Evolutionary conservation across 164 flowering plant species (phyloP), one percentile per base, ranked within the genome.

Genomic region (Vitis labrusca): DNA sequence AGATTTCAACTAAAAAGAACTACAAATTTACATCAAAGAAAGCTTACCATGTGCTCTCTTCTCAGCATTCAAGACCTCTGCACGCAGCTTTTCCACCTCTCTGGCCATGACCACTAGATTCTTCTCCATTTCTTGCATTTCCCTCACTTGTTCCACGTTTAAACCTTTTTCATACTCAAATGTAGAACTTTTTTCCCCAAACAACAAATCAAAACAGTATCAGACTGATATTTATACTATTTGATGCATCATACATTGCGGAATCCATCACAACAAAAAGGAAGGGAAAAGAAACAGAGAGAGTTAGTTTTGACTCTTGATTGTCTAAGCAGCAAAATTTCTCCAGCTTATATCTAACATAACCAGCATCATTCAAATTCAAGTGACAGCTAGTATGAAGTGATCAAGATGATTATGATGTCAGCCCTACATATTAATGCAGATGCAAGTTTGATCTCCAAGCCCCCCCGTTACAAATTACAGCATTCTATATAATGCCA

Each of bases 51-150:
- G 79, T 47, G 84, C 84, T 74, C 85, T 82, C 58, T 71, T 82
- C 82, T 89, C 96, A 5, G 84, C 88, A 76, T 82, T 82, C 67
- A 70, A 64, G 65, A 90, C 79, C 67, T 84, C 90, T 14, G 77
- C 78, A 2, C 84, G 92, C 63, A 93, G 65, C 62, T 67, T 86
- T 70, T 93, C 93, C 55, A 87, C 82, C 77, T 91, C 94, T 74
- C 84, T 79, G 19, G 86, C 89, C 92, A 91, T 80, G 5, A 74
- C 80, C 23, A 88, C 63, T 71, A 95, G 77, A 61, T 85, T 76
- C 72, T 75, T 83, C 78, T 95, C 99, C 91, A 82, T 89, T 11
- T 75, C 84, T 76, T 79, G 82, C 88, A 93, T 58, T 78, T 89
- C 81, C 73, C 83, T 84, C 69, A 93, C 94, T 79, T 82, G 77